Evolutionary conservation across 768 basidiomycete genomes (phyloP).

Genomic region (Auricularia sp.): DNA sequence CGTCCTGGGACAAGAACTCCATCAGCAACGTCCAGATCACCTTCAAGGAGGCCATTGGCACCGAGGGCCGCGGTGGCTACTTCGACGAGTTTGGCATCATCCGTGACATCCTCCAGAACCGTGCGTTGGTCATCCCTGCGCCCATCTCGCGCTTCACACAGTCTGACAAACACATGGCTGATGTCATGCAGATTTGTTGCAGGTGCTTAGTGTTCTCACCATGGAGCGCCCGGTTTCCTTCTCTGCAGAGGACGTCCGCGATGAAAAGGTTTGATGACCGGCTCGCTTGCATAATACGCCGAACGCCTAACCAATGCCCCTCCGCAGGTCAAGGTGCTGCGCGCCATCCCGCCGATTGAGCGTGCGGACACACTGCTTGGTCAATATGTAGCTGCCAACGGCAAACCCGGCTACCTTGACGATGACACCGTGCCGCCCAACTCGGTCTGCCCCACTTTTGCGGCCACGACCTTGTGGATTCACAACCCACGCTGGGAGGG

Average conservation of each 20-base stretch:
- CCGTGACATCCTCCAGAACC: constrained; percentile 94
- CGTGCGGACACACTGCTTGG: constrained; percentile 77
- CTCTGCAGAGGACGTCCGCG: constrained; percentile 91
- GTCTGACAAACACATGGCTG: constrained; percentile 9
- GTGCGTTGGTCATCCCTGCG: constrained; percentile 40
- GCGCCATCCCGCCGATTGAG: constrained; percentile 76
- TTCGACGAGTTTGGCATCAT: constrained; percentile 99
- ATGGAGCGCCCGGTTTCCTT: constrained; percentile 99
- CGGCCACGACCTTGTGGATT: constrained; percentile 82
- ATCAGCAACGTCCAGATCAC: constrained; percentile 97
- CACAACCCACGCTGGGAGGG: constrained; percentile 97
- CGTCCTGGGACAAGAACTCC: constrained; percentile 91
- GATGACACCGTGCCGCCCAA: constrained; percentile 89
- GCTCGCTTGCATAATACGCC: not conserved
- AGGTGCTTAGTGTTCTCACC: constrained; percentile 87
- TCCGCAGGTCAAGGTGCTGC: constrained; percentile 85
- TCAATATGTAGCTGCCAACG: constrained; percentile 81
- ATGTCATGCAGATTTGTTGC: constrained; percentile 63
- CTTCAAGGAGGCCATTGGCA: constrained; percentile 98
- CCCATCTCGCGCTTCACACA: not conserved
- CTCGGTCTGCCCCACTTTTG: constrained; percentile 91
- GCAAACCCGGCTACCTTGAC: constrained; percentile 98
- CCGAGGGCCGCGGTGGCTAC: constrained; percentile 99
- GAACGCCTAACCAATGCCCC: not conserved
- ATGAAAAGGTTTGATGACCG: constrained; percentile 71